Percentiles rank a stretch among this genome's conserved stretches.
Evolutionary conservation across 2,329 filamentous ascomycete genomes (phyloP).

Genomic region (Fusarium udum): DNA sequence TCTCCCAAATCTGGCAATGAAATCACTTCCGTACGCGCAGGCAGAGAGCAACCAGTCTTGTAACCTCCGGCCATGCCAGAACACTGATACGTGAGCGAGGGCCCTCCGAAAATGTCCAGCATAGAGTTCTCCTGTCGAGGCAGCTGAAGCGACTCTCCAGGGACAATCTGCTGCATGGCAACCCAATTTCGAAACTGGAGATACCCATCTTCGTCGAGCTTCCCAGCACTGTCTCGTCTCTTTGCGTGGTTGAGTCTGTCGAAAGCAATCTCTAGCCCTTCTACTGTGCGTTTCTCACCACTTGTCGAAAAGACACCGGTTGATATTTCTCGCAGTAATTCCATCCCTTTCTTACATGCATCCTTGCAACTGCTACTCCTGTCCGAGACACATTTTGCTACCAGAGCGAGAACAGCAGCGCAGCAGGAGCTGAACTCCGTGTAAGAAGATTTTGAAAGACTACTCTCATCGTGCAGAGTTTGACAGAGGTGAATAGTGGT

Average conservation of each 20-base stretch:
- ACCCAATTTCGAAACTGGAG: constrained; percentile 37
- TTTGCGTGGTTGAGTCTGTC: constrained; percentile 1
- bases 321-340: constrained; percentile 25
- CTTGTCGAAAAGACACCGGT: constrained; percentile 17
- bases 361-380: not conserved
- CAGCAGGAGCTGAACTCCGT: constrained; percentile 35
- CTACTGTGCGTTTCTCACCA: constrained; percentile 17
- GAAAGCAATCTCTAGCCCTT: constrained; percentile 18
- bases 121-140: constrained; percentile 8
- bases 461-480: constrained; percentile 5
- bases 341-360: constrained; percentile 17
- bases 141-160: constrained; percentile 15
- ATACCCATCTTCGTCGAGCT: constrained; percentile 18
- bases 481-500: constrained; percentile 30
- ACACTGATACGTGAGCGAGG: not conserved
- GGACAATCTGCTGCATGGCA: constrained; percentile 28
- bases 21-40: constrained; percentile 10
- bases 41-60: not conserved
- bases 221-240: not conserved
- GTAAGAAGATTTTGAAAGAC: constrained; percentile 36
- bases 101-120: not conserved
- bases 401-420: constrained; percentile 26
- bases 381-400: constrained; percentile 17
- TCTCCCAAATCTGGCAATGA: constrained; percentile 18
- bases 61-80: constrained; percentile 3